Evolutionary conservation across 257 asterid genomes (phyloP).

Genomic region (Anisodus acutangulus): DNA sequence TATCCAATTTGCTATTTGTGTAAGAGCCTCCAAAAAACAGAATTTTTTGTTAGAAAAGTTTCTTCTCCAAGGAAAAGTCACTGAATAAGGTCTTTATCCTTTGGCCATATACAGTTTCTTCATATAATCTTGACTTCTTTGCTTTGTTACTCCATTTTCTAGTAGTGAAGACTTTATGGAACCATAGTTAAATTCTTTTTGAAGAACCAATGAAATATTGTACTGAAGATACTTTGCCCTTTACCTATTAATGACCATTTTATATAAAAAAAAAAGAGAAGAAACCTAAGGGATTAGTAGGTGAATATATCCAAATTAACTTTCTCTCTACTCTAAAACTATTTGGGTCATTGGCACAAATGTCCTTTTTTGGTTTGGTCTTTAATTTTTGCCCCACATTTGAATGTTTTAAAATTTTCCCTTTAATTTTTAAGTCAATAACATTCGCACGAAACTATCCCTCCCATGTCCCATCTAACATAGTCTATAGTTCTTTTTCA

Average conservation of each 20-base stretch:
- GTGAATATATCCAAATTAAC: not conserved
- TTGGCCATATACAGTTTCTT: not conserved
- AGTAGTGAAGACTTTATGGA: not conserved
- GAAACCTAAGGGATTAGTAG: not conserved
- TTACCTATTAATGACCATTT: not conserved
- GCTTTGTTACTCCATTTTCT: not conserved
- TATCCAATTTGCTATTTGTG: too few relatives aligned
- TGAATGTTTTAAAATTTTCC: too few relatives aligned
- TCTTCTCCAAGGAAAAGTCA: not conserved
- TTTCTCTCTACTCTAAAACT: too few relatives aligned
- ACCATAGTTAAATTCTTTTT: not conserved
- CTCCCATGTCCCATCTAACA: too few relatives aligned
- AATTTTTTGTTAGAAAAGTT: not conserved
- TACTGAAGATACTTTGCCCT: not conserved
- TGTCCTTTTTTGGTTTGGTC: too few relatives aligned
- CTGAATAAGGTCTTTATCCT: not conserved
- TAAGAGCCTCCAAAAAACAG: too few relatives aligned
- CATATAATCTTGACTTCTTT: not conserved
- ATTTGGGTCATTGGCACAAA: too few relatives aligned
- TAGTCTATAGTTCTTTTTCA: too few relatives aligned
- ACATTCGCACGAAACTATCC: too few relatives aligned
- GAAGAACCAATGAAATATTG: not conserved
- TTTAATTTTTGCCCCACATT: too few relatives aligned
- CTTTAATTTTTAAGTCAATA: too few relatives aligned
- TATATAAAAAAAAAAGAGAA: not conserved